phyloP scores from a whole-genome alignment of 495 filamentous ascomycete genomes.

The Cercophora samala region DNA sequence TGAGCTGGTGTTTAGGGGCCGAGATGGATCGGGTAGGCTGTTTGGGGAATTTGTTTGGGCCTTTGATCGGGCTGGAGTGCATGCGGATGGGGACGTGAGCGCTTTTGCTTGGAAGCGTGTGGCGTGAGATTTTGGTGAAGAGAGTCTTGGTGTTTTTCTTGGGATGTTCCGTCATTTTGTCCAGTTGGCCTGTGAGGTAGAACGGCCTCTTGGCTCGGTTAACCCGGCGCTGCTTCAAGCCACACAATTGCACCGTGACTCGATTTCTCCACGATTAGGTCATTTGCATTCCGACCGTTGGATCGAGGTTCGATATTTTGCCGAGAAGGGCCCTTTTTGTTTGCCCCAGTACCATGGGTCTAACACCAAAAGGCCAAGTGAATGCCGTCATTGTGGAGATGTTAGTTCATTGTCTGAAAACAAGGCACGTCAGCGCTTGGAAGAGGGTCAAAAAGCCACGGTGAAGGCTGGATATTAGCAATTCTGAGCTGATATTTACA shows the following conservation, averaged over 20 bases:
- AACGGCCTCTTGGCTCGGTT: background rate
- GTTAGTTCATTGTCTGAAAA: background rate
- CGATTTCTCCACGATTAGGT: background rate
- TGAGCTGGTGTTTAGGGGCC: slow-evolving; percentile 12
- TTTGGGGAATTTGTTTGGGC: slow-evolving; percentile 4
- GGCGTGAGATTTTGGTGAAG: background rate
- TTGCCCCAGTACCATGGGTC: too few relatives aligned
- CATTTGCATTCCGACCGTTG: background rate
- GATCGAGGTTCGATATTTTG: background rate
- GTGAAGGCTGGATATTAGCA: background rate
- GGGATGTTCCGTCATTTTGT: background rate
- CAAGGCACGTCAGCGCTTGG: background rate
- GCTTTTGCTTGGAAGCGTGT: background rate
- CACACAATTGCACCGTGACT: background rate
- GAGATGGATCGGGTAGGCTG: background rate
- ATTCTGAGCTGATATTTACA: background rate
- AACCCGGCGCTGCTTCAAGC: background rate
- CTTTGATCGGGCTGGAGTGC: background rate
- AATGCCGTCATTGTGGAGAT: background rate
- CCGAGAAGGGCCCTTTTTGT: too few relatives aligned
- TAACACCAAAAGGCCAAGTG: background rate
- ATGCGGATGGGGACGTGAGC: background rate
- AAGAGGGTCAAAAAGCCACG: background rate
- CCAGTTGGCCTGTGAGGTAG: background rate
- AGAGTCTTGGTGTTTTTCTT: background rate